Percentiles rank a stretch among this genome's conserved stretches.
phyloP scores from a whole-genome alignment of 2,329 filamentous ascomycete genomes.

The Exophiala aquamarina region DNA sequence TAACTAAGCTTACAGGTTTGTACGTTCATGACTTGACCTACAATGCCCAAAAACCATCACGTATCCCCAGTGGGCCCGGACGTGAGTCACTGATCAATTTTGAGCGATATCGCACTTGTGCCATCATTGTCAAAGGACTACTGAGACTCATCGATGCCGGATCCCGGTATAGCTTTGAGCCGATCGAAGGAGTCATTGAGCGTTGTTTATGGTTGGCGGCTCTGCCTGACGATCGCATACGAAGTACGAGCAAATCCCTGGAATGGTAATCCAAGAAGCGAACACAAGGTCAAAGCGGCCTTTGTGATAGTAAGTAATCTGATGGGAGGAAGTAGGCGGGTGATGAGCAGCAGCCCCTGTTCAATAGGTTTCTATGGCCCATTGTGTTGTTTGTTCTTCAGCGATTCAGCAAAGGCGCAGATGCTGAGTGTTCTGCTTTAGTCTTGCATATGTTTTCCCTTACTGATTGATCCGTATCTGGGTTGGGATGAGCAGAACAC shows the following conservation, averaged over 20 bases:
- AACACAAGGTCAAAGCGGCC: too few relatives aligned
- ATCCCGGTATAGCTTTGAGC: slow-evolving; percentile 59
- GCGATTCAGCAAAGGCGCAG: slow-evolving; percentile 17
- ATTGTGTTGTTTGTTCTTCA: slow-evolving; percentile 3
- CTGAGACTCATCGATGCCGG: slow-evolving; percentile 64
- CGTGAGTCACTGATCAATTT: slow-evolving; percentile 64
- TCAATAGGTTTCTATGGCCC: too few relatives aligned
- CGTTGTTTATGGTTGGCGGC: slow-evolving; percentile 65
- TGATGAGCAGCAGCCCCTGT: background rate
- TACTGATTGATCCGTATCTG: too few relatives aligned
- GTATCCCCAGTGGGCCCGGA: slow-evolving; percentile 48
- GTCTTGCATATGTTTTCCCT: too few relatives aligned
- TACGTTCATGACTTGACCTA: slow-evolving; percentile 68
- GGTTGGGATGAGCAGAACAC: too few relatives aligned
- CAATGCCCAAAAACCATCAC: slow-evolving; percentile 65
- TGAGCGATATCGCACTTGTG: slow-evolving; percentile 65
- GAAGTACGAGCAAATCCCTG: slow-evolving; percentile 44
- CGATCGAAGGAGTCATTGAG: slow-evolving; percentile 59
- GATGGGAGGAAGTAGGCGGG: background rate
- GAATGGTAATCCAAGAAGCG: slow-evolving; percentile 26
- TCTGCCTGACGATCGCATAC: slow-evolving; percentile 59
- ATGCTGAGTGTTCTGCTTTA: background rate
- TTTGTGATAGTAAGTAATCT: too few relatives aligned
- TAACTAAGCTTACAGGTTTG: slow-evolving; percentile 43
- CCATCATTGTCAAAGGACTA: slow-evolving; percentile 64